These are phyloP conservation scores for Cyclotella sp. DNA, from an alignment of 108 stramenopile species.

Conservation along the genomic window DNA sequence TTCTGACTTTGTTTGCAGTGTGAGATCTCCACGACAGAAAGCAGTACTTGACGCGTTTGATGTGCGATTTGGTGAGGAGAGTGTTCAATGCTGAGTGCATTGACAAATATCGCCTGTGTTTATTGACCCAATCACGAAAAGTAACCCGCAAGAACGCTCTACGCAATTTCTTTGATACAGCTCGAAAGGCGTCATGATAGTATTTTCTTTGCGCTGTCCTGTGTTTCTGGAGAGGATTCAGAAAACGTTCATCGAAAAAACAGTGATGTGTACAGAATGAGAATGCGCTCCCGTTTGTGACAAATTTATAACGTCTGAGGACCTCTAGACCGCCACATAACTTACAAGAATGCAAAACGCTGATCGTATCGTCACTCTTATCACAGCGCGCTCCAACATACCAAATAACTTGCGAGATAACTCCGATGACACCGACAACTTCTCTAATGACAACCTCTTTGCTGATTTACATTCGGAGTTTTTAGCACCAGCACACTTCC, in stretches of 20 bases:
- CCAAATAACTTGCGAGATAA: neutral
- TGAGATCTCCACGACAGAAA: conserved; percentile 27
- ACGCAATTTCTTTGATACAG: neutral
- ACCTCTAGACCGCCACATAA: neutral
- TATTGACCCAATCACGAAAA: neutral
- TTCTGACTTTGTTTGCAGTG: neutral
- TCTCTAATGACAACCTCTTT: neutral
- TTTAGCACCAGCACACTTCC: conserved; percentile 4
- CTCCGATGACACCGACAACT: neutral
- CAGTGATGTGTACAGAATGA: neutral
- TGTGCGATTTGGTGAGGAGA: neutral
- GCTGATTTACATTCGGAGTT: neutral
- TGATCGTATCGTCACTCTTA: neutral
- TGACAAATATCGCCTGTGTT: neutral
- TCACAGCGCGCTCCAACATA: neutral
- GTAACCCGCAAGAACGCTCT: neutral
- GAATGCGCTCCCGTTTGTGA: neutral
- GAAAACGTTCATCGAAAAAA: neutral
- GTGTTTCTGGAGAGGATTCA: neutral
- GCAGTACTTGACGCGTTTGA: neutral
- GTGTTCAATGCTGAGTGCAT: neutral
- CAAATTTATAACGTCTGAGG: no score
- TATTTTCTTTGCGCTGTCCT: neutral
- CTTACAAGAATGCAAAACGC: neutral
- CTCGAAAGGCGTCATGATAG: neutral